Evolutionary conservation across 2,329 filamentous ascomycete species (phyloP).

Genomic region (Paraphaeosphaeria minitans): DNA sequence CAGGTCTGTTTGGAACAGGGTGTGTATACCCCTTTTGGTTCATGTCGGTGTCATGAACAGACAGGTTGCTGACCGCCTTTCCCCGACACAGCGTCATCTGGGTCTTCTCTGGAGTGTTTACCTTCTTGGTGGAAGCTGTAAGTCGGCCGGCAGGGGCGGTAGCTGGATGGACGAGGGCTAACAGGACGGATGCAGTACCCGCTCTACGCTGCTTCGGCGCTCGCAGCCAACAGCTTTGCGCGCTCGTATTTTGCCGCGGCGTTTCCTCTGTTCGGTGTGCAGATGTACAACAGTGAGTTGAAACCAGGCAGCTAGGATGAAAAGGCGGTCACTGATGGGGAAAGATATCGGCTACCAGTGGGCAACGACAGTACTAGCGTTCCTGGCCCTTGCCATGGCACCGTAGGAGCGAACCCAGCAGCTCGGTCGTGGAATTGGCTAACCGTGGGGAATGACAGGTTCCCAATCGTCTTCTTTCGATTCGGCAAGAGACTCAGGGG

Average conservation of each 20-base stretch:
- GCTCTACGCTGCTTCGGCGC: constrained; percentile 55
- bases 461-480: constrained; percentile 55
- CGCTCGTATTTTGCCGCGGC: constrained; percentile 55
- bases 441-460: constrained; percentile 42
- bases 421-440: constrained; percentile 36
- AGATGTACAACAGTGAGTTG: constrained; percentile 58
- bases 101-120: constrained; percentile 83
- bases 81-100: constrained; percentile 66
- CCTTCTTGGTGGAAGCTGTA: constrained; percentile 74
- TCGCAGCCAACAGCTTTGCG: constrained; percentile 58
- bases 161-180: constrained; percentile 25
- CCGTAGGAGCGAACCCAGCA: constrained; percentile 45
- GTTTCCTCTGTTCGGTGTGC: constrained; percentile 56
- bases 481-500: constrained; percentile 56
- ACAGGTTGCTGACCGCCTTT: constrained; percentile 37
- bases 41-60: constrained; percentile 29
- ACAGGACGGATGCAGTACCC: constrained; percentile 49
- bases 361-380: constrained; percentile 54
- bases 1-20: constrained; percentile 53
- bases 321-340: constrained; percentile 53
- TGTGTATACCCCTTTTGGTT: constrained; percentile 32
- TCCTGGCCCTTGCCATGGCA: constrained; percentile 56
- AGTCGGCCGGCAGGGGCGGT: constrained; percentile 39
- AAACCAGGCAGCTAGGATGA: constrained; percentile 29
- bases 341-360: constrained; percentile 56